phyloP scores from a whole-genome alignment of 2,329 filamentous ascomycete species.

The Hypoxylon sp. region DNA sequence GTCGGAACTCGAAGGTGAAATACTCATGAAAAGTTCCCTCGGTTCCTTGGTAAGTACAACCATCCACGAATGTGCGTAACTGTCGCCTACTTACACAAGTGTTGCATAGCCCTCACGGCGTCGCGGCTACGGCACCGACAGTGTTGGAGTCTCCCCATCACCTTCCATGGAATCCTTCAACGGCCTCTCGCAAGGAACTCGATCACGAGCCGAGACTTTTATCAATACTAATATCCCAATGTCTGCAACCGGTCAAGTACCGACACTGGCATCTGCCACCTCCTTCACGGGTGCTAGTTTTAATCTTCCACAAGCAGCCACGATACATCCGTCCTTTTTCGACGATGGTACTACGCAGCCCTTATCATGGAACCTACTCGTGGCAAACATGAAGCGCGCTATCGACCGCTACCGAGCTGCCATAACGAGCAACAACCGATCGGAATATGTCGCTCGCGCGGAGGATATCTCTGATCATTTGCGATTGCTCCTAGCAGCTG shows the following conservation, averaged over 20 bases:
- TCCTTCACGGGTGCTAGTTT: conserved; percentile 72
- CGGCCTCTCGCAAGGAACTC: conserved; percentile 70
- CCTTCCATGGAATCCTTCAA: conserved; percentile 94
- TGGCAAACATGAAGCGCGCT: conserved; percentile 92
- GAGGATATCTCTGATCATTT: conserved; percentile 98
- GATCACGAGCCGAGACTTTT: conserved; percentile 69
- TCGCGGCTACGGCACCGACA: conserved; percentile 73
- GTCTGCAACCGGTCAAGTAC: conserved; percentile 55
- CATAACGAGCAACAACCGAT: conserved; percentile 84
- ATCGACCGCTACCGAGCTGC: conserved; percentile 91
- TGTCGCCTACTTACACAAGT: conserved; percentile 42
- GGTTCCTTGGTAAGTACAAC: conserved; percentile 72
- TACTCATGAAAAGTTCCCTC: conserved; percentile 75
- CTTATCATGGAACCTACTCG: conserved; percentile 88
- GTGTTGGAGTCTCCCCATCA: conserved; percentile 77
- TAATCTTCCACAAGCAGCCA: conserved; percentile 68
- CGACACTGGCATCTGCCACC: conserved; percentile 70
- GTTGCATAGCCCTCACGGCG: conserved; percentile 66
- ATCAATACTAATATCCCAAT: conserved; percentile 63
- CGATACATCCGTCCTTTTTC: conserved; percentile 85
- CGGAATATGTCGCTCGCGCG: conserved; percentile 93
- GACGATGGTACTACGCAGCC: conserved; percentile 86
- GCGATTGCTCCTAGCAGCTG: conserved; percentile 91
- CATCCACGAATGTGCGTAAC: conserved; percentile 12
- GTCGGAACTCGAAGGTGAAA: conserved; percentile 85